A percentile compares a stretch with the other conserved stretches of the same genome.
Evolutionary conservation across 2,329 filamentous ascomycete genomes (phyloP).

Genomic region (Seiridium unicorne): DNA sequence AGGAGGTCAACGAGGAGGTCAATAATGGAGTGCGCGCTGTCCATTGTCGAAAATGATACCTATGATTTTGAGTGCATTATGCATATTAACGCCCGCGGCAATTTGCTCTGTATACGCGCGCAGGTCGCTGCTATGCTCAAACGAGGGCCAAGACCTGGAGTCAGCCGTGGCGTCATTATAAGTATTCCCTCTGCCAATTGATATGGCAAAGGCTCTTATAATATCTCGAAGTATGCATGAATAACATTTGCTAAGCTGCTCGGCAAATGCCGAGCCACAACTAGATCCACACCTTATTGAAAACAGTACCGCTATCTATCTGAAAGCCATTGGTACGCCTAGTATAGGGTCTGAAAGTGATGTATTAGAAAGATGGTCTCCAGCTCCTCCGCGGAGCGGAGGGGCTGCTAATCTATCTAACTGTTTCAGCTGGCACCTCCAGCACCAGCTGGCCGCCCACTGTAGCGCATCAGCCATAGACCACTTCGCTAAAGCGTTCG

Average conservation of each 20-base stretch:
- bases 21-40: conserved; percentile 14
- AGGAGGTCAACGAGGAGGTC: conserved; percentile 1
- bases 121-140: conserved; percentile 15
- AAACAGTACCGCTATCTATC: no score
- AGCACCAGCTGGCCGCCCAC: no score
- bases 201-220: background rate
- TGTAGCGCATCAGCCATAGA: background rate
- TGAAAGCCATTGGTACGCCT: no score
- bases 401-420: background rate
- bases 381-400: background rate
- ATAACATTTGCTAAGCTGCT: background rate
- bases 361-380: no score
- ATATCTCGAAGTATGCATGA: background rate
- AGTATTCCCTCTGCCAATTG: background rate
- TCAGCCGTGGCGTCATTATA: background rate
- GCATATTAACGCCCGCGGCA: conserved; percentile 18
- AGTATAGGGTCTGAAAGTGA: no score
- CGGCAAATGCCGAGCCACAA: no score
- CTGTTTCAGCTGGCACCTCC: no score
- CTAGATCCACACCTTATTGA: no score
- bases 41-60: conserved; percentile 13
- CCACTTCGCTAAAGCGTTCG: background rate
- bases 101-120: conserved; percentile 14
- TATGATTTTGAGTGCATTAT: conserved; percentile 19
- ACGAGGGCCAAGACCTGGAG: conserved; percentile 15